phyloP scores from a whole-genome alignment of 768 basidiomycete species.

The Coprinopsis strossmayeri region DNA sequence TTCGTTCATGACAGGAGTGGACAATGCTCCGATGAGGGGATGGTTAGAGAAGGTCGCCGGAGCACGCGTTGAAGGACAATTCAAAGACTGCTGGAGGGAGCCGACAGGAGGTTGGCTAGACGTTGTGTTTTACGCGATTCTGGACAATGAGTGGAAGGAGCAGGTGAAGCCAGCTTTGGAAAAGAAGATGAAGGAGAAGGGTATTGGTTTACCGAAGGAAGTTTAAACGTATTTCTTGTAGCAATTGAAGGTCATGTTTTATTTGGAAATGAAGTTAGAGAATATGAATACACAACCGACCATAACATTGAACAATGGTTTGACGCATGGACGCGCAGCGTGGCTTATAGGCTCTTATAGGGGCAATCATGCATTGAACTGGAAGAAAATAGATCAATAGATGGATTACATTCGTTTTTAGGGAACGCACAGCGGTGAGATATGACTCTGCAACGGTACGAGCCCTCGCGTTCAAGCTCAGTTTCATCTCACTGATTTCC shows the following conservation, averaged over 20 bases:
- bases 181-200: conserved; percentile 5
- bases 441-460: conserved; percentile 98
- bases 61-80: conserved; percentile 27
- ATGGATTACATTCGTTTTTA: too few species aligned
- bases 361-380: conserved; percentile 34
- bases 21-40: conserved; percentile 38
- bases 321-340: background rate
- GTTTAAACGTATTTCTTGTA: too few species aligned
- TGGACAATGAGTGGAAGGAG: background rate
- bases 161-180: background rate
- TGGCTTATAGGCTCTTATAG: conserved; percentile 10
- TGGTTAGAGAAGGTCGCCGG: conserved; percentile 38
- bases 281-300: too few species aligned
- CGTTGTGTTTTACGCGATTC: background rate
- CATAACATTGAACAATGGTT: too few species aligned
- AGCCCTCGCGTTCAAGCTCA: conserved; percentile 91
- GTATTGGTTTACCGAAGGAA: conserved; percentile 1
- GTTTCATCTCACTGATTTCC: conserved; percentile 99
- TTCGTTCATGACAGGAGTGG: conserved; percentile 32
- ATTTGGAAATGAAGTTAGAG: too few species aligned
- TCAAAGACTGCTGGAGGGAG: conserved; percentile 32
- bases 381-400: background rate
- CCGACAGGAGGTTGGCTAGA: background rate
- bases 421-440: conserved; percentile 68
- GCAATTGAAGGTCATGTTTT: too few species aligned